Conservation (phyloP, 140 eudicot species). For the Stevia rebaudiana region DNA sequence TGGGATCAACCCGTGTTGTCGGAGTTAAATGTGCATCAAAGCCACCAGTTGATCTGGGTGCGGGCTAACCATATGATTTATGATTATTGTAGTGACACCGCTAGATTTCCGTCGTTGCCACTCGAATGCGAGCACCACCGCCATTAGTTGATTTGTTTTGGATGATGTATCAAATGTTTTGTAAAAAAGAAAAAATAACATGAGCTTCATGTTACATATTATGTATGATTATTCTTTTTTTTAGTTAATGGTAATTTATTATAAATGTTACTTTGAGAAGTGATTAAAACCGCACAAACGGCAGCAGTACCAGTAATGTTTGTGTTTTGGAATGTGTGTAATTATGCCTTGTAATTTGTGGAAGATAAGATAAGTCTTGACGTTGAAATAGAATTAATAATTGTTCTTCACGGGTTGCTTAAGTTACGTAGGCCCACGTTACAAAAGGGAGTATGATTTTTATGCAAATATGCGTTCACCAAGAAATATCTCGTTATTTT, state of each 20-base stretch:
- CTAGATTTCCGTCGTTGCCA: slow-evolving; percentile 59
- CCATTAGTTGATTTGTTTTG: slow-evolving; percentile 30
- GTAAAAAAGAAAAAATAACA: slow-evolving; percentile 34
- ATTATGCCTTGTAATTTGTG: too few relatives aligned
- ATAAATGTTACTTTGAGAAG: background rate
- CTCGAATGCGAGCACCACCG: slow-evolving; percentile 75
- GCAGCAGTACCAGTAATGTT: too few relatives aligned
- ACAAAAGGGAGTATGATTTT: too few relatives aligned
- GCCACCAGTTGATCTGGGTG: slow-evolving; percentile 83
- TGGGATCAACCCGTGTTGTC: slow-evolving; percentile 75
- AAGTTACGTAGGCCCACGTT: too few relatives aligned
- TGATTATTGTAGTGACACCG: slow-evolving; percentile 63
- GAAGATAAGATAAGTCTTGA: too few relatives aligned
- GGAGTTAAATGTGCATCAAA: slow-evolving; percentile 72
- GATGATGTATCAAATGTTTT: background rate
- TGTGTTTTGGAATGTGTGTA: too few relatives aligned
- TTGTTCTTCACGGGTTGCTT: too few relatives aligned
- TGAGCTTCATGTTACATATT: slow-evolving; percentile 43
- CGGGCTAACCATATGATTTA: slow-evolving; percentile 76
- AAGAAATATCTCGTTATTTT: too few relatives aligned
- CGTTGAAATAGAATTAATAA: too few relatives aligned
- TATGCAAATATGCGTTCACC: too few relatives aligned
- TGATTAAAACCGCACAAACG: background rate
- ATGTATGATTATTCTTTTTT: slow-evolving; percentile 12
- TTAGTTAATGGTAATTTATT: slow-evolving; percentile 14